A percentile compares a stretch with the other conserved stretches of the same genome.
These are phyloP conservation scores for Clonostachys rhizophaga DNA, from an alignment of 2,329 filamentous ascomycete species.

Conservation along the genomic window DNA sequence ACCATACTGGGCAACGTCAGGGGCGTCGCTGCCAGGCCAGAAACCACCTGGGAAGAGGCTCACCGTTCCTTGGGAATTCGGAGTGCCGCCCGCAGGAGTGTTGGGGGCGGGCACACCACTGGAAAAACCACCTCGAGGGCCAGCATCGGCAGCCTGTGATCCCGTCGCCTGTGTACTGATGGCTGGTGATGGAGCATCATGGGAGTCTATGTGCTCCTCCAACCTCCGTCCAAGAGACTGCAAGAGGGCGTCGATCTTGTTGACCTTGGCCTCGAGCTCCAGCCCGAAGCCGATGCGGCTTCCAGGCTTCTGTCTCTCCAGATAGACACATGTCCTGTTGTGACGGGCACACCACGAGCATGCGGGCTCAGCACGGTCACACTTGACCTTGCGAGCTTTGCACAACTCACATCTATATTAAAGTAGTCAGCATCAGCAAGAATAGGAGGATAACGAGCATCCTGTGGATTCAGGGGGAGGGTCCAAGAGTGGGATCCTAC, in stretches of 20 bases:
- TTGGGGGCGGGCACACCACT: not conserved
- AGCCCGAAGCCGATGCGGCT: slow-evolving; percentile 56
- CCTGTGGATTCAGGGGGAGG: not conserved
- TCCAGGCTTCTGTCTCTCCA: slow-evolving; percentile 67
- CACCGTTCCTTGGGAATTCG: slow-evolving; percentile 3
- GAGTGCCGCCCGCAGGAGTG: slow-evolving; percentile 2
- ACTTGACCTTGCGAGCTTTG: slow-evolving; percentile 39
- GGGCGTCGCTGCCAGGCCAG: slow-evolving; percentile 4
- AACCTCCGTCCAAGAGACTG: slow-evolving; percentile 34
- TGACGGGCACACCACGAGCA: slow-evolving; percentile 70
- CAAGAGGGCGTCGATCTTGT: slow-evolving; percentile 41
- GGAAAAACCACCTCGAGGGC: not conserved
- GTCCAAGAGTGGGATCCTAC: slow-evolving; percentile 17
- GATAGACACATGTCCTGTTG: slow-evolving; percentile 62
- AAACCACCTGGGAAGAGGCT: not conserved
- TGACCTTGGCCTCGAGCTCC: slow-evolving; percentile 53
- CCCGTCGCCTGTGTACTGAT: slow-evolving; percentile 25
- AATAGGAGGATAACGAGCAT: not conserved
- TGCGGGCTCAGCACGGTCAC: slow-evolving; percentile 50
- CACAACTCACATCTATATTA: slow-evolving; percentile 32
- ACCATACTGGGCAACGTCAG: slow-evolving; percentile 3
- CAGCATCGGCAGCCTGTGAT: slow-evolving; percentile 8
- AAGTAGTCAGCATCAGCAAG: not conserved
- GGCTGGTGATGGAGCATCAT: slow-evolving; percentile 21
- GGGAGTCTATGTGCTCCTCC: slow-evolving; percentile 30